These are phyloP conservation scores for Lactarius sanguifluus DNA, from an alignment of 768 basidiomycete species.

Conservation along the genomic window DNA sequence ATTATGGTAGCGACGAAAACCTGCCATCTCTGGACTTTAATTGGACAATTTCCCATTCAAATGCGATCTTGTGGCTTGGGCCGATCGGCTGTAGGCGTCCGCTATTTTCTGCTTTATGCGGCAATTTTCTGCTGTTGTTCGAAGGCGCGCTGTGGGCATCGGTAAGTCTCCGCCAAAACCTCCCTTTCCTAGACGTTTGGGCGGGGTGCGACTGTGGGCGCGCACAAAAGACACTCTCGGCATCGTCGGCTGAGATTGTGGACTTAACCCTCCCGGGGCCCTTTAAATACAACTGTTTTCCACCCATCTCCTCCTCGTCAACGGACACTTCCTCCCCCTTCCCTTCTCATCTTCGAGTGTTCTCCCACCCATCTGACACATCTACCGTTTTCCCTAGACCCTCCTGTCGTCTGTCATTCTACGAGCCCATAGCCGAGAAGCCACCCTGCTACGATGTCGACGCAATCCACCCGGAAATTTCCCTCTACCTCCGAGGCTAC, in stretches of 20 bases:
- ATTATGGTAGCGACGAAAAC: not conserved
- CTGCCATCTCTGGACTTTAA: constrained; percentile 4
- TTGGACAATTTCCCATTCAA: not conserved
- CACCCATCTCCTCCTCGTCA: not conserved
- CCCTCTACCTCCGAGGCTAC: not conserved
- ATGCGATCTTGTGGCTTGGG: constrained; percentile 10
- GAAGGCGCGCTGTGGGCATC: constrained; percentile 19
- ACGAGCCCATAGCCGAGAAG: not conserved
- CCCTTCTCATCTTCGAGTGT: not conserved
- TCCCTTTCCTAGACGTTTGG: constrained; percentile 19
- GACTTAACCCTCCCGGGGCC: not conserved
- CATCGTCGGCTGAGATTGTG: not conserved
- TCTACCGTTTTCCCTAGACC: not conserved
- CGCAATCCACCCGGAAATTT: no score
- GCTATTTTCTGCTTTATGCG: not conserved
- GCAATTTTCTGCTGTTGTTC: not conserved
- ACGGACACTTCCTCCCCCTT: not conserved
- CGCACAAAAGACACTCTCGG: constrained; percentile 8
- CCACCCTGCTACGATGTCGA: not conserved
- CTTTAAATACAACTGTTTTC: constrained; percentile 18
- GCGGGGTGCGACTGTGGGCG: constrained; percentile 10
- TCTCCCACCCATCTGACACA: not conserved
- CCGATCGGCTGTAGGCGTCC: constrained; percentile 16
- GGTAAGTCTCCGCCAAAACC: constrained; percentile 1
- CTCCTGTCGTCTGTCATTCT: not conserved